phyloP scores from a whole-genome alignment of 768 basidiomycete genomes.

The Lentinula sp. region DNA sequence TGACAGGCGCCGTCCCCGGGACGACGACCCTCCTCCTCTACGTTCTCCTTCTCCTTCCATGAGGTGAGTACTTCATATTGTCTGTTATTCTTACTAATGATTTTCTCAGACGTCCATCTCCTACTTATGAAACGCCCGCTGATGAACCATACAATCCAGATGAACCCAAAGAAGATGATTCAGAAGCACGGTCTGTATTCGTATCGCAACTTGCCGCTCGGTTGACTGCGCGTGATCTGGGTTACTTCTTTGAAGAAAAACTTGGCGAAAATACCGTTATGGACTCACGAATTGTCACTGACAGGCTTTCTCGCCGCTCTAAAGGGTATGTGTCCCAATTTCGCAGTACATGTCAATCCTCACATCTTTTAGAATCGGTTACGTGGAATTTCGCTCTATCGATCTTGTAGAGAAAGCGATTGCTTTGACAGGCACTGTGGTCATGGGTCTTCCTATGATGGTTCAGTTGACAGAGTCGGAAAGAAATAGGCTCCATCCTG shows the following conservation, averaged over 20 bases:
- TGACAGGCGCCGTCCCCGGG: constrained; percentile 30
- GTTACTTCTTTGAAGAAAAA: constrained; percentile 98
- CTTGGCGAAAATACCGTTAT: constrained; percentile 90
- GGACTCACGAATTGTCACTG: constrained; percentile 95
- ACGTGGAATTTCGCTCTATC: constrained; percentile 91
- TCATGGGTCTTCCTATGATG: constrained; percentile 97
- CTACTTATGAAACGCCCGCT: constrained; percentile 58
- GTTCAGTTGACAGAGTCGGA: constrained; percentile 97
- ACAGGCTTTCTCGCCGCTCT: constrained; percentile 90
- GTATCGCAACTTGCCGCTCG: constrained; percentile 97
- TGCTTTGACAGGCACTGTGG: constrained; percentile 85
- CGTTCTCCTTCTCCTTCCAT: constrained; percentile 38
- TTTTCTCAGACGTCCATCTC: constrained; percentile 55
- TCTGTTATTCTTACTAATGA: constrained; percentile 3
- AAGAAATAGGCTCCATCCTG: constrained; percentile 83
- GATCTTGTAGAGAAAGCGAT: constrained; percentile 91
- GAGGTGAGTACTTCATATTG: constrained; percentile 28
- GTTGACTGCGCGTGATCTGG: constrained; percentile 94
- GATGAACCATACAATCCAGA: constrained; percentile 77
- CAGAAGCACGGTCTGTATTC: constrained; percentile 97
- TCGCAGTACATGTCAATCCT: constrained; percentile 1
- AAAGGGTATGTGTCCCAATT: constrained; percentile 68
- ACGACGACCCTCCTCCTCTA: constrained; percentile 32
- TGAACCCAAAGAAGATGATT: constrained; percentile 92
- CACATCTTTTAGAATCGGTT: constrained; percentile 70